Percentiles rank a stretch among this genome's conserved stretches.
Conservation (phyloP, 2,329 filamentous ascomycete species). For the Akanthomyces lecanii region DNA sequence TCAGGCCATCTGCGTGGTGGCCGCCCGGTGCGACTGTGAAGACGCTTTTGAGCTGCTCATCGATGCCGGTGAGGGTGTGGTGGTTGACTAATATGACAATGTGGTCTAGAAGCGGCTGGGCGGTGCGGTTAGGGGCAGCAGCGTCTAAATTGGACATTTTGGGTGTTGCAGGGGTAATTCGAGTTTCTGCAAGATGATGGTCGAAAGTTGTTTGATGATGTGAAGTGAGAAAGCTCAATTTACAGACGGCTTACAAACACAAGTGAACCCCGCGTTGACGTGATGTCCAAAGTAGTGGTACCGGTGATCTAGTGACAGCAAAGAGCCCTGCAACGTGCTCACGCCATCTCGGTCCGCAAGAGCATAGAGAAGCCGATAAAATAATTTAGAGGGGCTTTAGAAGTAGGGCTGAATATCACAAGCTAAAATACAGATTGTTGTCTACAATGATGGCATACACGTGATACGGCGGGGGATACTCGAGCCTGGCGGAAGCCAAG, state of each 20-base stretch:
- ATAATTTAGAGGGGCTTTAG: too few relatives aligned
- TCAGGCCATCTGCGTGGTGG: conserved; percentile 55
- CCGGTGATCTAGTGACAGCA: too few relatives aligned
- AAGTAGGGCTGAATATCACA: too few relatives aligned
- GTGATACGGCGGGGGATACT: too few relatives aligned
- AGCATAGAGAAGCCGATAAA: too few relatives aligned
- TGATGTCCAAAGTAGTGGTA: not conserved
- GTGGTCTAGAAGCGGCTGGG: conserved; percentile 48
- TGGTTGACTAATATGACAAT: conserved; percentile 60
- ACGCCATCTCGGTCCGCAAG: too few relatives aligned
- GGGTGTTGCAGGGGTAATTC: too few relatives aligned
- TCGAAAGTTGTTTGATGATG: not conserved
- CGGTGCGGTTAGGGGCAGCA: not conserved
- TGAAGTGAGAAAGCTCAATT: not conserved
- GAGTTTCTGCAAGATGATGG: not conserved
- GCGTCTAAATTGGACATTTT: not conserved
- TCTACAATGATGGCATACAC: too few relatives aligned
- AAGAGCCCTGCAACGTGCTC: too few relatives aligned
- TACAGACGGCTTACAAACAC: not conserved
- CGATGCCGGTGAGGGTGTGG: conserved; percentile 41
- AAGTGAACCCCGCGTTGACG: conserved; percentile 11
- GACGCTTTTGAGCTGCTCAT: conserved; percentile 45
- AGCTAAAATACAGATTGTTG: too few relatives aligned
- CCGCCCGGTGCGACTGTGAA: conserved; percentile 60
- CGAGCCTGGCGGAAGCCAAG: too few relatives aligned